A percentile compares a stretch with the other conserved stretches of the same genome.
phyloP scores from a whole-genome alignment of 2,329 filamentous ascomycete species.

The Paramyrothecium roridum region DNA sequence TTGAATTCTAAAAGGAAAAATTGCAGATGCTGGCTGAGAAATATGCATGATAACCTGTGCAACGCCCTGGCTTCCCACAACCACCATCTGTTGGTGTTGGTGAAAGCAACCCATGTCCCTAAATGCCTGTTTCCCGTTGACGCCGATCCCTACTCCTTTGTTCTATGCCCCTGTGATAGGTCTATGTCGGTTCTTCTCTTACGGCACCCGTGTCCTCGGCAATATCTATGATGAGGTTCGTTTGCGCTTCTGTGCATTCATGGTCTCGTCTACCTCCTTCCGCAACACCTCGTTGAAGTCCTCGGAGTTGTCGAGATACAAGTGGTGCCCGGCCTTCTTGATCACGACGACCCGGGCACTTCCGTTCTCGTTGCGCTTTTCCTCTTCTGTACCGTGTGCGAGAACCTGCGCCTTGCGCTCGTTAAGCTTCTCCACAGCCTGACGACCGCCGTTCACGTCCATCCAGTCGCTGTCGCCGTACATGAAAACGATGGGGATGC shows the following conservation, averaged over 20 bases:
- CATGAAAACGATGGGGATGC: slow-evolving; percentile 85
- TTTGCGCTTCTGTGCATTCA: slow-evolving; percentile 22
- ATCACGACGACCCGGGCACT: slow-evolving; percentile 81
- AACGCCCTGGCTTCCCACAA: too few species aligned
- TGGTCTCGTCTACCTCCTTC: slow-evolving; percentile 52
- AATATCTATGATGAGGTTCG: slow-evolving; percentile 4
- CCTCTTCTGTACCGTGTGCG: slow-evolving; percentile 60
- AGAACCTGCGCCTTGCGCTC: slow-evolving; percentile 61
- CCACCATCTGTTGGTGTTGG: too few species aligned
- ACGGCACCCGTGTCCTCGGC: not conserved
- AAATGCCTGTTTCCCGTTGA: not conserved
- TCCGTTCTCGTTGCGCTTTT: slow-evolving; percentile 71
- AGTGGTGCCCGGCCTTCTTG: slow-evolving; percentile 53
- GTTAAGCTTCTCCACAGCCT: slow-evolving; percentile 75
- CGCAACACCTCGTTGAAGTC: slow-evolving; percentile 53
- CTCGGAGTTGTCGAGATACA: slow-evolving; percentile 58
- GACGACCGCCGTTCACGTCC: slow-evolving; percentile 84
- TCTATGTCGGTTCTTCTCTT: not conserved
- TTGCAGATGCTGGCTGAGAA: not conserved
- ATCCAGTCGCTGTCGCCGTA: slow-evolving; percentile 99
- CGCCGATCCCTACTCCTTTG: not conserved
- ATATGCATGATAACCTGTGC: not conserved
- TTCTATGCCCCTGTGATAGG: not conserved
- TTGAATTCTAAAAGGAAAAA: not conserved
- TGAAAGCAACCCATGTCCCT: not conserved